Evolutionary conservation across 768 basidiomycete genomes (phyloP).

Genomic region (Tylopilus vinaceipallidus): DNA sequence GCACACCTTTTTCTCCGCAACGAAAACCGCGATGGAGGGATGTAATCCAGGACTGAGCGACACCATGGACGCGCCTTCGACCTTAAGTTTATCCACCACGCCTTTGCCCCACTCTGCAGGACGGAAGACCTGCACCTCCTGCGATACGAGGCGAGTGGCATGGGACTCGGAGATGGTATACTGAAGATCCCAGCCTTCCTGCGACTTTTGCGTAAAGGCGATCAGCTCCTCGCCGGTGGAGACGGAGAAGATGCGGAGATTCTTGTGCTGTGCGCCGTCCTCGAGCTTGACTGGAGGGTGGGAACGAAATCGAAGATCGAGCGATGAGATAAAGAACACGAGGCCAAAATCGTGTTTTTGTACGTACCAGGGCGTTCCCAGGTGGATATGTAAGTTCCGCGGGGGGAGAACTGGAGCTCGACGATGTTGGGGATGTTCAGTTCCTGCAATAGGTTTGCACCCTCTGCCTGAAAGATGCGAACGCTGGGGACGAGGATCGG

Average conservation of each 20-base stretch:
- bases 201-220: conserved; percentile 86
- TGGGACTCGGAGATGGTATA: conserved; percentile 89
- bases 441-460: conserved; percentile 70
- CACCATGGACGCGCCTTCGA: conserved; percentile 79
- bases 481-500: conserved; percentile 45
- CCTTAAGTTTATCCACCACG: conserved; percentile 74
- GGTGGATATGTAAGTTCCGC: conserved; percentile 89
- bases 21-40: conserved; percentile 87
- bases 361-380: conserved; percentile 85
- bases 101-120: conserved; percentile 81
- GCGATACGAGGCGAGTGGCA: conserved; percentile 74
- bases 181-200: conserved; percentile 88
- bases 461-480: conserved; percentile 73
- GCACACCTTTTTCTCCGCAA: conserved; percentile 87
- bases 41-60: conserved; percentile 81
- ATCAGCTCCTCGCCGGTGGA: conserved; percentile 85
- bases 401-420: conserved; percentile 90
- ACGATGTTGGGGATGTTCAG: conserved; percentile 71
- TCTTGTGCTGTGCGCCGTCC: conserved; percentile 90
- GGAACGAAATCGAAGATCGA: conserved; percentile 15
- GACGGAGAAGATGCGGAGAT: conserved; percentile 86
- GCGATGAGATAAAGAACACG: conserved; percentile 26
- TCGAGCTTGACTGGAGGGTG: conserved; percentile 70
- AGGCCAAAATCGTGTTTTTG: conserved; percentile 12
- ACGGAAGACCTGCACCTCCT: conserved; percentile 81